Base-by-base conservation (phyloP, 2,329 filamentous ascomycete genomes). In the Fusarium beomiforme region DNA sequence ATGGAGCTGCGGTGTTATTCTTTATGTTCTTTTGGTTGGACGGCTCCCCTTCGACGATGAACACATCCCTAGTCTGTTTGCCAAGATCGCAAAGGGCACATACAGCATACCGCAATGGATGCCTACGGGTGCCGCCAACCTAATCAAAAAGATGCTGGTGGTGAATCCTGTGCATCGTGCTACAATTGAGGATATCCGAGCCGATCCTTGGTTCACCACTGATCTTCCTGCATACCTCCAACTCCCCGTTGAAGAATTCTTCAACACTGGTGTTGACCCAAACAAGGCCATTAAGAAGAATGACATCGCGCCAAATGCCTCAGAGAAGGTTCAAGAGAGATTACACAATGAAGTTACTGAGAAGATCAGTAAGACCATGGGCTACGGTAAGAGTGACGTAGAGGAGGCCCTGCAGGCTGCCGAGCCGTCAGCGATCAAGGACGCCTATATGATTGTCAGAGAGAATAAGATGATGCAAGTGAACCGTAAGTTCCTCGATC, bases 401-500 rank as follows among this genome's bases (percentile, higher is more conserved):
- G 93, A 98, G 79, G 96, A 98, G 81, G 95, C 96, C 24, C 85
- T 99, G 69, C 92, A 92, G 77, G 94, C 94, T 61, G 91, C 96
- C 57, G 96, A 99, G 80, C 96, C 96, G 16, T 98, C 95, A 64
- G 95, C 96, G 14, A 98, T 99, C 85, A 99, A 99, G 83, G 96
- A 99, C 82, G 96, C 96, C 3, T 99, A 98, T 83, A 91, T 98
- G 83, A 99, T 99, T 80, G 94, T 99, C 29, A 90, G 95, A 57
- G 96, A 99, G 82, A 98, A 98, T 79, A 96, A 98, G 81, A 89
- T 98, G 79, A 98, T 98, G 95, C 93, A 95, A 80, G 91, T 91
- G 59, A 97, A 94, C 80, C 94, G 93, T 97, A 85, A 89, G 93
- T 90, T 51, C 50, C 19, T 33, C 11, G 57, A 11, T 65, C 29